Percentiles rank a stretch among this genome's conserved stretches.
phyloP scores from a whole-genome alignment of 2,329 filamentous ascomycete genomes.

The Neocatenulostroma microsporum region DNA sequence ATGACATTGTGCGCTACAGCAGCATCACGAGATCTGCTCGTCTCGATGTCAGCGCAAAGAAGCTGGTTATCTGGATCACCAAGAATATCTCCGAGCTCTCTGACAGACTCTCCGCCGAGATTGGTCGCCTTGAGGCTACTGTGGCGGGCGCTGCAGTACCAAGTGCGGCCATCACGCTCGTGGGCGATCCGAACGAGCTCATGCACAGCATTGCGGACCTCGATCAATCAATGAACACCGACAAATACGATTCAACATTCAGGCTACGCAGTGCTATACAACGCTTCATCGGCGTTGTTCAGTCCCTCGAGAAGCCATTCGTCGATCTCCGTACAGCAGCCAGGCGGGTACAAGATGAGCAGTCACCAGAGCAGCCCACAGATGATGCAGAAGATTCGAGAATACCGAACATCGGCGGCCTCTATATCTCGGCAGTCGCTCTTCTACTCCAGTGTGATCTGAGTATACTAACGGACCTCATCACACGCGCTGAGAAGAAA shows the following conservation, averaged over 20 bases:
- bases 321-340: slow-evolving; percentile 40
- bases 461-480: slow-evolving; percentile 39
- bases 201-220: no score
- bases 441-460: slow-evolving; percentile 43
- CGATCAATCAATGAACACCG: no score
- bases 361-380: no score
- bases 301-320: slow-evolving; percentile 44
- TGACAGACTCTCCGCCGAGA: slow-evolving; percentile 23
- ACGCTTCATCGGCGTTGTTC: slow-evolving; percentile 26
- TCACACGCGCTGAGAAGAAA: slow-evolving; percentile 12
- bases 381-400: not conserved
- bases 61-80: slow-evolving; percentile 53
- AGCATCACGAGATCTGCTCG: slow-evolving; percentile 53
- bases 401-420: no score
- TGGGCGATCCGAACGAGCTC: no score
- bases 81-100: no score
- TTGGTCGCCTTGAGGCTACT: not conserved
- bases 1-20: slow-evolving; percentile 53
- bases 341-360: no score
- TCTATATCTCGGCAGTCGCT: no score
- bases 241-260: slow-evolving; percentile 5
- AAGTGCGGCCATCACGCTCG: not conserved
- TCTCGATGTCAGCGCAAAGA: slow-evolving; percentile 57
- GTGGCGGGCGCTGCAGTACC: not conserved
- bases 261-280: slow-evolving; percentile 17